phyloP scores from a whole-genome alignment of 352 stramenopile species.

The Globisporangium megalacanthum region DNA sequence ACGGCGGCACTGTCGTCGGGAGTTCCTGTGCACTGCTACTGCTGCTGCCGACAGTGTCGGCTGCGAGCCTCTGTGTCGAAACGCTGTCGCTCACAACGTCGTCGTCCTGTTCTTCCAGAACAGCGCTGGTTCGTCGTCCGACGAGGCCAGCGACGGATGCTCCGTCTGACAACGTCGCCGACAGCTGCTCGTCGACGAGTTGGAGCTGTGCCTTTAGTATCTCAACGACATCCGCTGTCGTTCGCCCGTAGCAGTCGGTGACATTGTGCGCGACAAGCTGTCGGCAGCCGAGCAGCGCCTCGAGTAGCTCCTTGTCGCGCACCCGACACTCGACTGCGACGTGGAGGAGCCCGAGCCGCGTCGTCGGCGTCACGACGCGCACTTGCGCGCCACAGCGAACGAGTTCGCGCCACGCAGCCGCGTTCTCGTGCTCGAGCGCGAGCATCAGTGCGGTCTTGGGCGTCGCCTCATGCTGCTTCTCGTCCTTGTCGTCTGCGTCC shows the following conservation, averaged over 20 bases:
- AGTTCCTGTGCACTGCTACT: not conserved
- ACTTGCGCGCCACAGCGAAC: constrained; percentile 40
- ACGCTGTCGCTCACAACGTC: not conserved
- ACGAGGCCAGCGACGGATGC: not conserved
- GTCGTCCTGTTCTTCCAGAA: constrained; percentile 8
- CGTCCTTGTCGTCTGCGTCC: not conserved
- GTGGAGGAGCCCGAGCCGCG: constrained; percentile 45
- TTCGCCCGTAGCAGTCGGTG: constrained; percentile 34
- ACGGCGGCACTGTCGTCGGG: not conserved
- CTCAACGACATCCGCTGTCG: constrained; percentile 20
- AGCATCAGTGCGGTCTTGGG: constrained; percentile 48
- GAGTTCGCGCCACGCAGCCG: constrained; percentile 37
- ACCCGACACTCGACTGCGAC: constrained; percentile 22
- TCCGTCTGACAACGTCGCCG: not conserved
- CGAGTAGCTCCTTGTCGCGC: constrained; percentile 12
- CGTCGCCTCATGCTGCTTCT: constrained; percentile 9
- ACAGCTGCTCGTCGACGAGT: not conserved
- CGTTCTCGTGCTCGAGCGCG: constrained; percentile 45
- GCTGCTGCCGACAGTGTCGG: not conserved
- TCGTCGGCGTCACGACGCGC: constrained; percentile 33
- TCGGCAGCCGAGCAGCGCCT: constrained; percentile 8
- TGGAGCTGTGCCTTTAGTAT: constrained; percentile 10
- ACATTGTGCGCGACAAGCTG: constrained; percentile 14
- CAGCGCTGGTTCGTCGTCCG: constrained; percentile 7
- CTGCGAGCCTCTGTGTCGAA: not conserved